Percentiles rank a stretch among this genome's conserved stretches.
These are phyloP conservation scores for Macrocystidia cucumis DNA, from an alignment of 1,284 basidiomycete genomes.

Conservation along the genomic window DNA sequence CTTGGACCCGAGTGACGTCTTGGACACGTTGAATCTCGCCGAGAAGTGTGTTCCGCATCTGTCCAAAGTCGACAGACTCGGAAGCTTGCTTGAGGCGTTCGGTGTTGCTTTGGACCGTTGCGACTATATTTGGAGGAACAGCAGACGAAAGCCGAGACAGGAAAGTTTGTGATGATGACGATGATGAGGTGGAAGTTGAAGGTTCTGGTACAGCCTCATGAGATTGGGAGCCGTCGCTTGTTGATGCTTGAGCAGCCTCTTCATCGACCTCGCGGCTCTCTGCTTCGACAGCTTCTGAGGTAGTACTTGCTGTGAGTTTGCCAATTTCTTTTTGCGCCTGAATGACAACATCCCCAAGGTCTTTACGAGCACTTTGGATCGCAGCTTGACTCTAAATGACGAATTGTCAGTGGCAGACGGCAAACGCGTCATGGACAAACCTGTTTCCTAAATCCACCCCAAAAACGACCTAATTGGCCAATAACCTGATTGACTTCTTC, in stretches of 20 bases:
- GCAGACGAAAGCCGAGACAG: slow-evolving; percentile 67
- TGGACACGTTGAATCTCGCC: slow-evolving; percentile 70
- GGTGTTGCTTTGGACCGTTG: slow-evolving; percentile 57
- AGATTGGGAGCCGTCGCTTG: slow-evolving; percentile 12
- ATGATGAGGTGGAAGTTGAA: slow-evolving; percentile 14
- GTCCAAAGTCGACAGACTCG: slow-evolving; percentile 57
- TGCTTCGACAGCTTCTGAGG: slow-evolving; percentile 13
- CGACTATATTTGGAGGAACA: slow-evolving; percentile 65
- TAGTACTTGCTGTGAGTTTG: slow-evolving; percentile 42
- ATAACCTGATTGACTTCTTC: slow-evolving; percentile 86
- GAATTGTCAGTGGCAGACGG: slow-evolving; percentile 3
- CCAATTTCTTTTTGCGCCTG: slow-evolving; percentile 80
- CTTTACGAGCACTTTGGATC: slow-evolving; percentile 68
- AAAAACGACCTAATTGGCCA: slow-evolving; percentile 76
- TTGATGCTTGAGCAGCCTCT: too few species aligned
- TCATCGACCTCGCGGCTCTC: slow-evolving; percentile 5
- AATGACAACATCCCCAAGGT: slow-evolving; percentile 67
- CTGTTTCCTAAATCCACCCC: slow-evolving; percentile 87
- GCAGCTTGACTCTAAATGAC: slow-evolving; percentile 62
- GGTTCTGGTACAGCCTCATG: slow-evolving; percentile 18
- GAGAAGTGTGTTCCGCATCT: slow-evolving; percentile 57
- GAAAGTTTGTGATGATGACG: slow-evolving; percentile 35
- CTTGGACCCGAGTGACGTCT: slow-evolving; percentile 65
- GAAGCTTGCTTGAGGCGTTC: slow-evolving; percentile 57
- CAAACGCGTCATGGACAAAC: slow-evolving; percentile 30